Evolutionary conservation across 805 yeast species (phyloP), one percentile per base, ranked within the genome.

Genomic region (Starmerella vaccinii): DNA sequence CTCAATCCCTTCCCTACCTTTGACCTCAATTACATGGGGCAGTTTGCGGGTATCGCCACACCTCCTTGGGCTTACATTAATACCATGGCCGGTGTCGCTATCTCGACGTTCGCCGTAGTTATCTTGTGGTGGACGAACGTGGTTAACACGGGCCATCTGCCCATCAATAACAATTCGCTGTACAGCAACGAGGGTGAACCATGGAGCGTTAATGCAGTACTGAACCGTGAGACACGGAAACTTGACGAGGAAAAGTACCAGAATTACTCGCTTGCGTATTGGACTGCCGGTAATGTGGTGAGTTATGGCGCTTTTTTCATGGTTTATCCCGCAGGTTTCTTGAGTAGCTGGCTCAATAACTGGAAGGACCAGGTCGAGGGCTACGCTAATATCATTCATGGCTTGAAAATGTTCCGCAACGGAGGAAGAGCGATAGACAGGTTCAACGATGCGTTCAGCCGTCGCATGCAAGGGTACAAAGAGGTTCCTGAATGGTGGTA

Each of bases 401-500:
- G 51, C 3, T 13, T 48, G 18, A 52, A 67, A 76, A 3, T 38
- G 1, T 26, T 15, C 26, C 29, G 47, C 21, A 78, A 76, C 51
- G 66, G 76, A 49, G 61, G 61, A 53, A 52, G 57, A 52, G 6
- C 76, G 78, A 32, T 77, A 74, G 46, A 49, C 34, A 37, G 29
- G 13, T 46, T 47, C 34, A 23, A 45, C 18, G 50, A 52, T 46
- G 30, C 57, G 4, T 57, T 55, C 37, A 43, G 72, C 64, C 78
- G 77, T 61, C 78, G 64, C 55, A 68, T 56, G 77, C 59, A 62
- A 37, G 67, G 68, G 42, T 81, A 82, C 63, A 73, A 73, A 35
- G 86, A 81, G 56, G 85, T 80, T 26, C 90, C 92, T 1, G 82
- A 78, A 53, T 79, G 81, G 81, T 80, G 86, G 84, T 76, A 71